phyloP scores from a whole-genome alignment of 768 basidiomycete species.

The Pleurotus tuoliensis region DNA sequence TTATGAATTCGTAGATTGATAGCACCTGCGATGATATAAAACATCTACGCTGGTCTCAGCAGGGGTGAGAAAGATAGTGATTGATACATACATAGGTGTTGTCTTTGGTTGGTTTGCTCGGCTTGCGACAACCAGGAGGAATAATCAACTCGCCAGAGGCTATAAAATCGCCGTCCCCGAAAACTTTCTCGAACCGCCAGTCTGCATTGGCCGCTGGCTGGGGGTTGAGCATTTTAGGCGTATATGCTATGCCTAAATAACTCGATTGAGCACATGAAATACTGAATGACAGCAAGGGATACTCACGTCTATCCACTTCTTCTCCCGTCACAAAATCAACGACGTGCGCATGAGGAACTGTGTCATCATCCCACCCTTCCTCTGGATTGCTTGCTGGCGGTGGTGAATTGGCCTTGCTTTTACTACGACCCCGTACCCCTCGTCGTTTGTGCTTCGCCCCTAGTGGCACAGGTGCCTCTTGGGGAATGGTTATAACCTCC shows the following conservation, averaged over 20 bases:
- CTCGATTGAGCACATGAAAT: not conserved
- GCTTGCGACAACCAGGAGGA: conserved; percentile 77
- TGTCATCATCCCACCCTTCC: conserved; percentile 86
- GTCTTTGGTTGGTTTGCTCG: conserved; percentile 85
- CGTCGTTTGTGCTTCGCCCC: conserved; percentile 25
- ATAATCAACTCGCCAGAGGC: conserved; percentile 87
- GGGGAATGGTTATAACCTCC: conserved; percentile 56
- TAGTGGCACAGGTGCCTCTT: conserved; percentile 40
- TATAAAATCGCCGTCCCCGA: conserved; percentile 86
- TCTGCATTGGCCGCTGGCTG: conserved; percentile 53
- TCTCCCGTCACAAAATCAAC: conserved; percentile 58
- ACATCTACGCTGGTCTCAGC: conserved; percentile 28
- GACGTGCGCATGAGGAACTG: conserved; percentile 61
- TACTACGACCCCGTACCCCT: conserved; percentile 8
- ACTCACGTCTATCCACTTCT: conserved; percentile 72
- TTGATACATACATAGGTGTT: conserved; percentile 76
- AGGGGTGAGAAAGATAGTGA: not conserved
- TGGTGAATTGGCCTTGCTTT: conserved; percentile 10
- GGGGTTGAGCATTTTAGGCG: conserved; percentile 63
- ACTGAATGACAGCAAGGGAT: not conserved
- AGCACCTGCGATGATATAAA: conserved; percentile 81
- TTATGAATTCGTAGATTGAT: conserved; percentile 83
- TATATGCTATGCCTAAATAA: conserved; percentile 73
- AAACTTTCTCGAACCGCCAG: conserved; percentile 90
- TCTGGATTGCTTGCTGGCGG: conserved; percentile 37